Evolutionary conservation across 345 rosid genomes (phyloP).

Genomic region (Kandelia obovata): DNA sequence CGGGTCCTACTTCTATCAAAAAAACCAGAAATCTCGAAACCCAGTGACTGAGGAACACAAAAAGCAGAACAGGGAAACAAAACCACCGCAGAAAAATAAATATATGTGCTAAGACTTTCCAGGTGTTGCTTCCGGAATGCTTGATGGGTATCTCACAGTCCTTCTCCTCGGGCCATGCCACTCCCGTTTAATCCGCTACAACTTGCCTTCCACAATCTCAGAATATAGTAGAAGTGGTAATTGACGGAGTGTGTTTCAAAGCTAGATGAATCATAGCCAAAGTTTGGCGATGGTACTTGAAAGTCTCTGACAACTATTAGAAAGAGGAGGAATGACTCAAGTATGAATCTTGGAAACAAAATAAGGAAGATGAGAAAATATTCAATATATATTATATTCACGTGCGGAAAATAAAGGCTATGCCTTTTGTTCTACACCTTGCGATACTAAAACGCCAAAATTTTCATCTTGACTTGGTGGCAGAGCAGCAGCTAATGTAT

Average conservation of each 20-base stretch:
- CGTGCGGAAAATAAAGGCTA: too few species aligned
- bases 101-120: neutral
- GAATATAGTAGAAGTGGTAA: neutral
- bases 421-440: too few species aligned
- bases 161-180: conserved; percentile 1
- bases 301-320: neutral
- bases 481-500: too few species aligned
- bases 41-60: conserved; percentile 38
- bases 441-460: too few species aligned
- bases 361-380: neutral
- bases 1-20: conserved; percentile 30
- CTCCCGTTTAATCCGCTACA: neutral
- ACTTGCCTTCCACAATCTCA: neutral
- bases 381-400: too few species aligned
- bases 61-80: conserved; percentile 25
- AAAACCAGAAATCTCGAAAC: conserved; percentile 37
- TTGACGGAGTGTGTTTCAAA: neutral
- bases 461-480: too few species aligned
- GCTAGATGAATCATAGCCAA: neutral
- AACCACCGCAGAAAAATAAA: conserved; percentile 1
- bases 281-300: neutral
- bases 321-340: neutral
- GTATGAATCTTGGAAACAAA: neutral
- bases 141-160: conserved; percentile 17
- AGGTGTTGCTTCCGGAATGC: conserved; percentile 21